phyloP scores from a whole-genome alignment of 2,329 filamentous ascomycete genomes.

The Colletotrichum phormii region DNA sequence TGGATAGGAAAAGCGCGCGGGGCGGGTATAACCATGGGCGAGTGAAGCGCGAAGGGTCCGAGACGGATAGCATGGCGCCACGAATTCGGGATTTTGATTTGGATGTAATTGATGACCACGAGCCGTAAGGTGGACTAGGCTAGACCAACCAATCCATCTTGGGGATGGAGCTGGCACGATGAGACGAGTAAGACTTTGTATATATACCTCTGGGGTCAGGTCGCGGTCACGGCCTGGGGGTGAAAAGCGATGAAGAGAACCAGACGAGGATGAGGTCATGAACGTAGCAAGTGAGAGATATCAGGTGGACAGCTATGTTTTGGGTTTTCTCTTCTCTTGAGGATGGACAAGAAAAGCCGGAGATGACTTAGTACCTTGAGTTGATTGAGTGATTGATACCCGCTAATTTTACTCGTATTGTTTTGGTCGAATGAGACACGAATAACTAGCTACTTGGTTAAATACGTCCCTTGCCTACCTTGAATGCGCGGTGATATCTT shows the following conservation, averaged over 20 bases:
- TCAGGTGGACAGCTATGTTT: neutral
- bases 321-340: neutral
- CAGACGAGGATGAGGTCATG: neutral
- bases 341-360: neutral
- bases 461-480: too few species aligned
- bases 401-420: neutral
- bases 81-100: constrained; percentile 53
- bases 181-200: constrained; percentile 18
- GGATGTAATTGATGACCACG: constrained; percentile 47
- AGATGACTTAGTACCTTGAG: neutral
- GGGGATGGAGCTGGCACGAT: neutral
- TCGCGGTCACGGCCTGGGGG: neutral
- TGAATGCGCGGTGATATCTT: too few species aligned
- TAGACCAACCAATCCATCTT: neutral
- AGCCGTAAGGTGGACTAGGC: constrained; percentile 36
- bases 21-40: constrained; percentile 1
- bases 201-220: neutral
- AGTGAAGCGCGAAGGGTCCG: constrained; percentile 38
- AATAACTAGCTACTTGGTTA: neutral
- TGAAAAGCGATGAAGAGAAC: neutral
- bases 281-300: neutral
- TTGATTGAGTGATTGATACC: neutral
- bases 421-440: neutral
- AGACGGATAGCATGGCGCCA: constrained; percentile 41
- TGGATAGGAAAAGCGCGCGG: constrained; percentile 40